Conservation (phyloP, 2,329 filamentous ascomycete species). For the Zasmidium citrigriseum region DNA sequence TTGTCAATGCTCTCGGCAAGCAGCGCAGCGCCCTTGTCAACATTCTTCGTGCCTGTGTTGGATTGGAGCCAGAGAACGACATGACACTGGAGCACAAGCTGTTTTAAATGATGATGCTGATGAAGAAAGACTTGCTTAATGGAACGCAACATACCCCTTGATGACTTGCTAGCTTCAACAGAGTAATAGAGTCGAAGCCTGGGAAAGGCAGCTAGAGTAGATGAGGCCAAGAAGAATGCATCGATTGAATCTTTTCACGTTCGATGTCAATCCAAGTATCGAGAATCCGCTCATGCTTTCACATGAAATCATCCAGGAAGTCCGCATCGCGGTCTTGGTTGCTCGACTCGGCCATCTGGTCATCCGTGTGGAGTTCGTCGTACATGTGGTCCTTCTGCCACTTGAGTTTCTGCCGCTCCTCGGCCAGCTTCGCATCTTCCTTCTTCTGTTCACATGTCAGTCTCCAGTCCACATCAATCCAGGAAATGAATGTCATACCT, state of each 20-base stretch:
- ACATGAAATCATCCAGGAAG: conserved; percentile 92
- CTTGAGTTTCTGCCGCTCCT: conserved; percentile 85
- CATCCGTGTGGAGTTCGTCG: conserved; percentile 84
- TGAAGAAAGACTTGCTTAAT: background rate
- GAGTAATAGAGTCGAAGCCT: background rate
- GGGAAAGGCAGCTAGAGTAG: background rate
- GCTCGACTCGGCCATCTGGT: conserved; percentile 73
- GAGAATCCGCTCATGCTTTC: background rate
- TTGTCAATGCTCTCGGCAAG: conserved; percentile 94
- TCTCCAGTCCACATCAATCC: background rate
- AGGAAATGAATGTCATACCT: conserved; percentile 49
- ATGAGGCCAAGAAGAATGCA: background rate
- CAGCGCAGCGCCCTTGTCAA: conserved; percentile 93
- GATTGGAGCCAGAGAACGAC: conserved; percentile 94
- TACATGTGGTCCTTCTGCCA: conserved; percentile 98
- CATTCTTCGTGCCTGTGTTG: conserved; percentile 97
- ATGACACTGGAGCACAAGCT: conserved; percentile 99
- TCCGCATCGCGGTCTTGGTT: conserved; percentile 80
- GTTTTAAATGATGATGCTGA: conserved; percentile 50
- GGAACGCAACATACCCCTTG: background rate
- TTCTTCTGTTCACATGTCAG: conserved; percentile 56
- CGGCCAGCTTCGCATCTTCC: conserved; percentile 70
- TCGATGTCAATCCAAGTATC: background rate
- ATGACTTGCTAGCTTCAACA: background rate
- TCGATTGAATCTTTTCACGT: background rate